A percentile compares a stretch with the other conserved stretches of the same genome.
Conservation (phyloP, 176 grass and related monocot species). For the Dendrocalamus sinicus region DNA sequence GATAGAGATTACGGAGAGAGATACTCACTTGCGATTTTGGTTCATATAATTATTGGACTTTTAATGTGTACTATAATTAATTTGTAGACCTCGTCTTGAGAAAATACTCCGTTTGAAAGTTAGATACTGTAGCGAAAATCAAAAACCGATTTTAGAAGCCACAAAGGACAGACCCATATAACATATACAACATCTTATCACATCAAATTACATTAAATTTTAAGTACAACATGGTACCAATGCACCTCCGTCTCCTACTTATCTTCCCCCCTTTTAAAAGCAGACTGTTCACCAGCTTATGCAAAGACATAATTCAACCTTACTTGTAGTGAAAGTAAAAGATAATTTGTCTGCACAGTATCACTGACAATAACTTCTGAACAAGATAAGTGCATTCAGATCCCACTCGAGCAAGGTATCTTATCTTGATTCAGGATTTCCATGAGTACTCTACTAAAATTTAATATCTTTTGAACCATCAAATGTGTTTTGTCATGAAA, state of each 20-base stretch:
- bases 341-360: conserved; percentile 5
- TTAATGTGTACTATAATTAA: no score
- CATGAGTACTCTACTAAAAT: neutral
- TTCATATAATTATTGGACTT: fast-evolving
- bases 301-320: conserved; percentile 52
- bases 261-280: conserved; percentile 39
- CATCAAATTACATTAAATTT: conserved; percentile 34
- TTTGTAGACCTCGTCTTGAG: no score
- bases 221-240: conserved; percentile 3
- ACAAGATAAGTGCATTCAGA: conserved; percentile 17
- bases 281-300: conserved; percentile 84
- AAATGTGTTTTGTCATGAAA: neutral
- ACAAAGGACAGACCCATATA: neutral
- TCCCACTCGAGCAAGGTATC: conserved; percentile 17
- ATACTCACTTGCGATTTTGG: no score
- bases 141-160: no score
- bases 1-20: no score
- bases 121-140: no score
- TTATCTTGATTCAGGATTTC: conserved; percentile 34
- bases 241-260: conserved; percentile 14
- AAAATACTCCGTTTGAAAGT: no score
- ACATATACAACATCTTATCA: conserved; percentile 26
- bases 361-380: neutral
- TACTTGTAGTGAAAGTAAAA: conserved; percentile 49
- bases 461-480: neutral